Evolutionary conservation across 179 eudicot species (phyloP), one percentile per base, ranked within the genome.

Genomic region (Heliamphora pulchella): DNA sequence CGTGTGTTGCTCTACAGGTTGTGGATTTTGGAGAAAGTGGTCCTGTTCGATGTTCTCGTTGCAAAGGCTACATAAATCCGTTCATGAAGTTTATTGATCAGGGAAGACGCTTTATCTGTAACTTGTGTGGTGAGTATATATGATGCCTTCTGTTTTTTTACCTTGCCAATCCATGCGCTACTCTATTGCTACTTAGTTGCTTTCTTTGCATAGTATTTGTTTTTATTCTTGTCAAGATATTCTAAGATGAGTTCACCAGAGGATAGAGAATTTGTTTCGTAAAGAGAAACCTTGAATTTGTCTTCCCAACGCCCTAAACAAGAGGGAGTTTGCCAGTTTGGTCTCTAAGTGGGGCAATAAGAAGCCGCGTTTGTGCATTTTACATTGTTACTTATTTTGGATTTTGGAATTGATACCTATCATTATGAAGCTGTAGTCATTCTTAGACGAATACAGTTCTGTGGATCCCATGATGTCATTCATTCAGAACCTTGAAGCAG

Each of bases 21-120:
- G 98, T 94, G 81, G 97, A 94, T 88, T 93, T 94, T 85, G 97
- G 97, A 59, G 98, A 94, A 86, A 85, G 91, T 87, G 98, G 98
- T 75, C 98, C 98, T 62, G 89, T 94, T 85, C 89, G 98, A 55
- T 93, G 98, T 82, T 91, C 97, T 80, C 98, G 97, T 81, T 94
- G 98, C 90, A 94, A 94, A 89, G 97, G 91, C 86, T 94, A 94
- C 85, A 89, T 94, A 75, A 94, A 94, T 83, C 97, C 98, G 55
- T 93, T 93, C 85, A 86, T 94, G 97, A 94, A 85, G 84, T 94
- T 94, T 77, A 89, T 91, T 82, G 97, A 94, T 79, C 97, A 94
- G 84, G 98, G 98, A 80, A 92, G 90, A 79, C 90, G 88, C 68
- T 93, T 93, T 84, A 88, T 94, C 80, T 94, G 98, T 86, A 94